Evolutionary conservation across 768 basidiomycete species (phyloP), one percentile per base, ranked within the genome.

Genomic region (Cystobasidium tubakii): DNA sequence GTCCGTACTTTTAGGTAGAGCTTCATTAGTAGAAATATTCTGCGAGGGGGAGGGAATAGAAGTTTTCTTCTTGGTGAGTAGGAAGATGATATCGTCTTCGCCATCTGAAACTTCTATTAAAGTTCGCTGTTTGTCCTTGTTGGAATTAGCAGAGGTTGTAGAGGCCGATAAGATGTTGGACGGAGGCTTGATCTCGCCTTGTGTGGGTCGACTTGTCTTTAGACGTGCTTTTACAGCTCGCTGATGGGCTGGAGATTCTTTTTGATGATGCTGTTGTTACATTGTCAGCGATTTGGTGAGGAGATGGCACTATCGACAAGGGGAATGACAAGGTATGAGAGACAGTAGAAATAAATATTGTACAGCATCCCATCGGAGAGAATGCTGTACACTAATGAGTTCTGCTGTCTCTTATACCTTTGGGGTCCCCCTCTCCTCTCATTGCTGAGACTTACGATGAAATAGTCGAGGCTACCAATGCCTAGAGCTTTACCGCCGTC

Each of bases 381-480:
- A n/a, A n/a, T n/a, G n/a, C n/a, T n/a, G n/a, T n/a, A n/a, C n/a
- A n/a, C n/a, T n/a, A n/a, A n/a, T n/a, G n/a, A n/a, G n/a, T n/a
- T n/a, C n/a, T n/a, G n/a, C n/a, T n/a, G n/a, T n/a, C n/a, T n/a
- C n/a, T n/a, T n/a, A n/a, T n/a, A n/a, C n/a, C n/a, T n/a, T n/a
- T n/a, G n/a, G n/a, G n/a, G n/a, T n/a, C n/a, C n/a, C n/a, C n/a
- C n/a, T n/a, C n/a, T n/a, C n/a, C n/a, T n/a, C n/a, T n/a, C n/a
- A n/a, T n/a, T n/a, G n/a, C n/a, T n/a, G 21, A 23, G n/a, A n/a
- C 57, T 29, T 60, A 31, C 57, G 21, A 34, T 60, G 27, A 60
- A 60, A 60, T 60, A 29, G 33, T 60, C 57, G 13, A 60, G 33
- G 23, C 57, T 60, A 12, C 57, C 57, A 15, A 60, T 34, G 57